These are phyloP conservation scores for Corchorus capsularis DNA, from an alignment of 345 rosid species.

Conservation along the genomic window DNA sequence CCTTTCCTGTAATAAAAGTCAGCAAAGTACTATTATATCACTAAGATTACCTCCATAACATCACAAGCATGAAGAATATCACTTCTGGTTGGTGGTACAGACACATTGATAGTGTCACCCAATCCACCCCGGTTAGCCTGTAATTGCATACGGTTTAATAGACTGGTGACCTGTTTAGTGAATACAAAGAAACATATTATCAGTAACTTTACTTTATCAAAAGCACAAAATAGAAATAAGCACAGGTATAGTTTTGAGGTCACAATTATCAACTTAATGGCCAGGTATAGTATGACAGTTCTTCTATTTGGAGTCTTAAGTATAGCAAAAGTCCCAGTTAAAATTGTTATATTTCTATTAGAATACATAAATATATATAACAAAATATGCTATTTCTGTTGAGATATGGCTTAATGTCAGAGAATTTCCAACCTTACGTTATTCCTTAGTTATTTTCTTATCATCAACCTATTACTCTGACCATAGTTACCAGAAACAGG, in stretches of 20 bases:
- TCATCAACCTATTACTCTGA: background rate
- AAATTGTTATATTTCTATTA: background rate
- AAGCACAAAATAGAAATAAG: background rate
- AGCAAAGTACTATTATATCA: background rate
- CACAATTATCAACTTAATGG: background rate
- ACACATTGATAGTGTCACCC: conserved; percentile 53
- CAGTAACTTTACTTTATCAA: background rate
- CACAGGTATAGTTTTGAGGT: background rate
- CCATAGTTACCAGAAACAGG: no score
- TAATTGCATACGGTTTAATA: conserved; percentile 82
- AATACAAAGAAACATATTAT: conserved; percentile 9
- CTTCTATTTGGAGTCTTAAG: background rate
- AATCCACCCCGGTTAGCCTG: conserved; percentile 45
- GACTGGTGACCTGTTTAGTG: conserved; percentile 57
- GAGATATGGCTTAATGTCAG: background rate
- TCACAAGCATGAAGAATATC: conserved; percentile 94
- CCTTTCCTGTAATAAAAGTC: background rate
- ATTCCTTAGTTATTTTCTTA: background rate
- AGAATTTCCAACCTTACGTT: background rate
- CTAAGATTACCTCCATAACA: conserved; percentile 77
- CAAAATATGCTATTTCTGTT: background rate
- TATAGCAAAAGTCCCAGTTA: background rate
- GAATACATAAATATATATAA: background rate
- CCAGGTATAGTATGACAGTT: background rate
- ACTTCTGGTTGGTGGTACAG: conserved; percentile 84